Base-by-base conservation (phyloP, 306 rosid species). In the Cicer pinnatifidum region DNA sequence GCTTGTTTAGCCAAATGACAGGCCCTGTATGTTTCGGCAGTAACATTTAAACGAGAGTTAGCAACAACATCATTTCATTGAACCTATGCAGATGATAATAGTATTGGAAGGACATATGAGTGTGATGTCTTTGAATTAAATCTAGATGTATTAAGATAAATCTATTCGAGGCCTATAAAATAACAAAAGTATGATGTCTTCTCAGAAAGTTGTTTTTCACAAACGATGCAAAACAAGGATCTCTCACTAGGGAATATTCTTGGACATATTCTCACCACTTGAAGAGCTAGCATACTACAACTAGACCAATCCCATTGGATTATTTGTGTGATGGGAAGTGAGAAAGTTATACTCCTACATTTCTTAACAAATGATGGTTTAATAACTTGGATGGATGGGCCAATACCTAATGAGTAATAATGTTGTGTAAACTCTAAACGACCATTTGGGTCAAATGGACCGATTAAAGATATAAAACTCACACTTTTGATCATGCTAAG, bases 1-100 rank as follows among this genome's bases (percentile, higher is more conserved):
- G 98, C 98, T 80, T 93, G 97, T 80, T 90, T 93, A 67, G 97
- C 98, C 88, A 93, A 85, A 81, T 93, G 93, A 73, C 97, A 90
- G 43, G 98, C 98, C 89, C 98, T 93, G 81, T 43, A 87, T 73
- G 77, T 84, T 75, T 82, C 58, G 75, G 61, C 38, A 45, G 41
- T 8, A 73, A 63, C 59, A 54, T 71, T 40, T 64, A 56, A 16
- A 52, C 38, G 48, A 82, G 11, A 20, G 43, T 38, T 28, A 40
- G 16, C 61, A 60, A 51, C 9, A 74, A 45, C 17, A 41, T 61
- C 40, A 76, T 23, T 77, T 76, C 38, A 16, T 73, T 59, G 43
- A 7, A 48, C 39, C 11, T 8, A 61, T 70, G 9, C 63, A 76
- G 40, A 70, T 57, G 35, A 38, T 63, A 38, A 33, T 6, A 67